These are phyloP conservation scores for Asparagopsis taxiformis DNA, from an alignment of 31 red algal species.

Conservation along the genomic window DNA sequence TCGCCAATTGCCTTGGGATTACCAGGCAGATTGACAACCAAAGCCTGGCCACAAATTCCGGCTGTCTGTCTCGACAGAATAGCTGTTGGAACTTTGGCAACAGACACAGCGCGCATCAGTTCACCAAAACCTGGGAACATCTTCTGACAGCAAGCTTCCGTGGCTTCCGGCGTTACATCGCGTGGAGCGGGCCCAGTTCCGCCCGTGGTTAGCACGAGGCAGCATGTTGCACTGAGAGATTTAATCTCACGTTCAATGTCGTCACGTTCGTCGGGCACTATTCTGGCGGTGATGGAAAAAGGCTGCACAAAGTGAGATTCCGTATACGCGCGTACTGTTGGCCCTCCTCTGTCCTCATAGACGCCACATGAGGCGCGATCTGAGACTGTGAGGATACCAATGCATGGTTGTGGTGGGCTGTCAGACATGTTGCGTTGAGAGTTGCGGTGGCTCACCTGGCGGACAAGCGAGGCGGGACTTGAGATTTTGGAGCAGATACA, in stretches of 20 bases:
- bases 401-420: too few relatives aligned
- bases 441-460: too few relatives aligned
- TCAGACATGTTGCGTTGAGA: too few relatives aligned
- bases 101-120: slow-evolving; percentile 53
- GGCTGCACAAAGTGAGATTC: slow-evolving; percentile 39
- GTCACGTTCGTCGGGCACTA: slow-evolving; percentile 68
- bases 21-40: slow-evolving; percentile 83
- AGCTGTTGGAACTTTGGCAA: slow-evolving; percentile 58
- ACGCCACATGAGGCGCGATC: slow-evolving; percentile 61
- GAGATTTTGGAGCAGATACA: too few relatives aligned
- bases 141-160: slow-evolving; percentile 60
- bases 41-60: slow-evolving; percentile 43
- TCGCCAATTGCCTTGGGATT: slow-evolving; percentile 67
- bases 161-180: slow-evolving; percentile 87
- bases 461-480: too few relatives aligned
- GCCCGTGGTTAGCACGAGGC: slow-evolving; percentile 76
- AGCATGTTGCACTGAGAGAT: slow-evolving; percentile 26
- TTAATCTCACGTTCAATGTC: slow-evolving; percentile 45
- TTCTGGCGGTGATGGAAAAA: slow-evolving; percentile 13
- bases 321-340: slow-evolving; percentile 38
- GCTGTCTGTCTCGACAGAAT: slow-evolving; percentile 64
- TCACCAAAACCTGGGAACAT: slow-evolving; percentile 72
- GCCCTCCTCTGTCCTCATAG: slow-evolving; percentile 78
- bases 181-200: slow-evolving; percentile 75
- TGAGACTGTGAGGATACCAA: slow-evolving; percentile 73